These are phyloP conservation scores for Secale cereale DNA, from an alignment of 176 grass and related monocot genomes.

Conservation along the genomic window DNA sequence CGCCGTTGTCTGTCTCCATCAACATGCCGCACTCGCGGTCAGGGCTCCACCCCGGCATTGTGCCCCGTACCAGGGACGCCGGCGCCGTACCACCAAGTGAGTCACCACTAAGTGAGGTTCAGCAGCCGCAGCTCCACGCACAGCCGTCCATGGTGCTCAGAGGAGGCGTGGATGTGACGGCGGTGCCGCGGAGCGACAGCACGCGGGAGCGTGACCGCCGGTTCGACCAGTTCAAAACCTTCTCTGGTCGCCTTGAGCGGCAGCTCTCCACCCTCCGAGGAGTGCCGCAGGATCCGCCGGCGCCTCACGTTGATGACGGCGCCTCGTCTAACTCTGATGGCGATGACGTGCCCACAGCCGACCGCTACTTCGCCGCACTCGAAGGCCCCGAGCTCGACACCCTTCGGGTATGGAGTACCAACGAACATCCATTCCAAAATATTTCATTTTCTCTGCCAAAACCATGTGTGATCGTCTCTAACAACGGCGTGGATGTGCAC, in stretches of 20 bases:
- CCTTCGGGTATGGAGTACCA: slow-evolving; percentile 40
- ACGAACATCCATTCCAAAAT: not conserved
- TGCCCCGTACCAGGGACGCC: not conserved
- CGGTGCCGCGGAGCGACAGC: not conserved
- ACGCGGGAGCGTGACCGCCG: not conserved
- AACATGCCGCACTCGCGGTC: not conserved
- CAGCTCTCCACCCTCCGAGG: not conserved
- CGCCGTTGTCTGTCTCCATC: not conserved
- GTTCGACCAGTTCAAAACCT: not conserved
- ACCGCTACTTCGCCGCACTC: slow-evolving; percentile 75
- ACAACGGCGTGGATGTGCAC: not conserved
- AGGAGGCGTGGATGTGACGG: not conserved
- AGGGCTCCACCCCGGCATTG: not conserved
- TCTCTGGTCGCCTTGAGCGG: not conserved
- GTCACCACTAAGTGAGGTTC: not conserved
- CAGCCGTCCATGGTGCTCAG: not conserved
- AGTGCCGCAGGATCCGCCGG: not conserved
- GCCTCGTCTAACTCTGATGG: not conserved
- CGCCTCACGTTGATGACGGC: not conserved
- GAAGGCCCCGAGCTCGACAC: slow-evolving; percentile 87
- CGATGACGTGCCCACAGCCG: slow-evolving; percentile 31
- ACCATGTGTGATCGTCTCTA: not conserved
- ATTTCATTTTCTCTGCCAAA: not conserved
- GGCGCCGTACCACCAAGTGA: no score
- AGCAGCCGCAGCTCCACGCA: not conserved